Evolutionary conservation across 1,284 basidiomycete species (phyloP).

Genomic region (Fomitopsis pinicola): DNA sequence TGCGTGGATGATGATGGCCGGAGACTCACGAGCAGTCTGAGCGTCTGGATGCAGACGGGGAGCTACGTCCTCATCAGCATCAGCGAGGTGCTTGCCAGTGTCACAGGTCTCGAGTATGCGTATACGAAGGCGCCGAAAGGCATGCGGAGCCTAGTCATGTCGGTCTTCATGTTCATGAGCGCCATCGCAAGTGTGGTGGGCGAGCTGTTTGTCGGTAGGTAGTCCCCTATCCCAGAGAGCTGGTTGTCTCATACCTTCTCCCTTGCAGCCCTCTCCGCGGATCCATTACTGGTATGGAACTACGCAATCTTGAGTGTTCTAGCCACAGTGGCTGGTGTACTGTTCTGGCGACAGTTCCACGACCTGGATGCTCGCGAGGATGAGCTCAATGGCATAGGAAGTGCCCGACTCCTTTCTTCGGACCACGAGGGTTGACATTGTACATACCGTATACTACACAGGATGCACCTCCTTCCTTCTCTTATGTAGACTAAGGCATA

Average conservation of each 20-base stretch:
- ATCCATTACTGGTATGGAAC: slow-evolving; percentile 54
- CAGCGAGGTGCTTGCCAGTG: slow-evolving; percentile 70
- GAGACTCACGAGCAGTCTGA: slow-evolving; percentile 50
- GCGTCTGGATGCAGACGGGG: slow-evolving; percentile 76
- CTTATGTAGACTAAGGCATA: too few species aligned
- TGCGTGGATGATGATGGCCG: slow-evolving; percentile 42
- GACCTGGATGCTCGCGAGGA: slow-evolving; percentile 63
- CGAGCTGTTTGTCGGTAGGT: slow-evolving; percentile 50
- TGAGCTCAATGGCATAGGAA: slow-evolving; percentile 44
- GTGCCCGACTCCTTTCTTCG: slow-evolving; percentile 14
- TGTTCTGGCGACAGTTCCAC: slow-evolving; percentile 63
- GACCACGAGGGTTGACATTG: neutral
- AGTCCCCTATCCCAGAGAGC: too few species aligned
- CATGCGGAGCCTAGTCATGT: slow-evolving; percentile 78
- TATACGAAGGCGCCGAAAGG: slow-evolving; percentile 82
- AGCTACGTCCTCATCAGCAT: slow-evolving; percentile 36
- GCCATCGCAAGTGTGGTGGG: slow-evolving; percentile 61
- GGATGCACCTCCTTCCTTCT: neutral
- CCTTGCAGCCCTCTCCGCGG: slow-evolving; percentile 30
- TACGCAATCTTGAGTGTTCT: slow-evolving; percentile 38
- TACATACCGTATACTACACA: neutral
- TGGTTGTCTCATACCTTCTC: neutral
- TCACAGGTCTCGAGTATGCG: slow-evolving; percentile 85
- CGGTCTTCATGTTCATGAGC: slow-evolving; percentile 65
- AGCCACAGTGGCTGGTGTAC: slow-evolving; percentile 34